Evolutionary conservation across 2,329 filamentous ascomycete genomes (phyloP).

Genomic region (Colletotrichum sp.): DNA sequence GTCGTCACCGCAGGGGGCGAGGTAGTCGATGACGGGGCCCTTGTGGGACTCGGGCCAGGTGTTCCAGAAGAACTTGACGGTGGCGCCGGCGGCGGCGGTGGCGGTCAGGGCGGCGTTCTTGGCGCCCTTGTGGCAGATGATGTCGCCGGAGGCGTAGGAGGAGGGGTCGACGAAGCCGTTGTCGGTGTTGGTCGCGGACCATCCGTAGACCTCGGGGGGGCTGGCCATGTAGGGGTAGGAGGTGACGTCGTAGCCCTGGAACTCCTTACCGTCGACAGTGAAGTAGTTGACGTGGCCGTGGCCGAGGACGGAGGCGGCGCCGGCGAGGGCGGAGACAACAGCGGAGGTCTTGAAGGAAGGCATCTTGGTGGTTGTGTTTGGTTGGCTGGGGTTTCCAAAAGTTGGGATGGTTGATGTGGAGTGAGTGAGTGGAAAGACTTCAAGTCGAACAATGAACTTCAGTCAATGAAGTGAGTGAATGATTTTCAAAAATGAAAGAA

Average conservation of each 20-base stretch:
- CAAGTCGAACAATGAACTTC: constrained; percentile 20
- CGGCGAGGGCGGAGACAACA: constrained; percentile 23
- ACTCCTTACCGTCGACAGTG: constrained; percentile 32
- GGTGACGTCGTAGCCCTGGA: constrained; percentile 30
- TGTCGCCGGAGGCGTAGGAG: constrained; percentile 42
- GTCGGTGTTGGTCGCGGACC: constrained; percentile 31
- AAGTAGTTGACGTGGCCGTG: constrained; percentile 36
- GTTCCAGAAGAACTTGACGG: constrained; percentile 66
- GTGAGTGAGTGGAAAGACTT: constrained; percentile 11
- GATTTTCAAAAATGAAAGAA: constrained; percentile 10
- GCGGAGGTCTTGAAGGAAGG: constrained; percentile 24
- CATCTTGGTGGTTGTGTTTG: constrained; percentile 20
- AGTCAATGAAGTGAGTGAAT: constrained; percentile 22
- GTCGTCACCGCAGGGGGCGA: constrained; percentile 61
- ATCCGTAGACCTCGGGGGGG: constrained; percentile 31
- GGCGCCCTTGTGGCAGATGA: constrained; percentile 52
- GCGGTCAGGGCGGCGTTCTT: constrained; percentile 43
- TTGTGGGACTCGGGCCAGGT: constrained; percentile 70
- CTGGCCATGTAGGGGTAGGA: constrained; percentile 24
- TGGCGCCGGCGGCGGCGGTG: constrained; percentile 62
- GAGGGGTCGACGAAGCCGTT: constrained; percentile 53
- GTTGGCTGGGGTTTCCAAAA: constrained; percentile 2
- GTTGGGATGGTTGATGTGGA: background rate
- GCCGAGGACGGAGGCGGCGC: constrained; percentile 30
- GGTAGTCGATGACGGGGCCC: constrained; percentile 65